Evolutionary conservation across 352 stramenopile species (phyloP).

Genomic region (Globisporangium camurandrum): DNA sequence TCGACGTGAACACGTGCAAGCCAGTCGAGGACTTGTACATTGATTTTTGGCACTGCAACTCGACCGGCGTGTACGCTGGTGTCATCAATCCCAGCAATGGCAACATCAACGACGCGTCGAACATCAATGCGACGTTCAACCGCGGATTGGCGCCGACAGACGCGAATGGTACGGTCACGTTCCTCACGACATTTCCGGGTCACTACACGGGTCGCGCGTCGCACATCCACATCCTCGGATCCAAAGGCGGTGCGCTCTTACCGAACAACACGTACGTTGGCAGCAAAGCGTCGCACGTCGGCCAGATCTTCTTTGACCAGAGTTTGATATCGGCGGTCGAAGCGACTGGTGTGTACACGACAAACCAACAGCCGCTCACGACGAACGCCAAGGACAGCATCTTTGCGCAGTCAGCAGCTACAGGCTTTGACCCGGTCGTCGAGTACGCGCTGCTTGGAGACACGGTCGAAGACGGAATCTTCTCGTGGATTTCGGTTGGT

Average conservation of each 20-base stretch:
- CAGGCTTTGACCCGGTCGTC: conserved; percentile 2
- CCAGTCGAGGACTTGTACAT: conserved; percentile 9
- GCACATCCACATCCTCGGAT: conserved; percentile 12
- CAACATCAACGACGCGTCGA: conserved; percentile 2
- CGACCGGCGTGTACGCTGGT: conserved; percentile 9
- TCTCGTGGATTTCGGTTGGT: conserved; percentile 7
- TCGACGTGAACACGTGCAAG: conserved; percentile 12
- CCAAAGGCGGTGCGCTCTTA: conserved; percentile 6
- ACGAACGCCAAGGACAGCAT: conserved; percentile 6
- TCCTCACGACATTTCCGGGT: conserved; percentile 11
- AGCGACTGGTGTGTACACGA: neutral
- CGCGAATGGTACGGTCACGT: conserved; percentile 1
- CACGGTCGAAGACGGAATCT: conserved; percentile 3
- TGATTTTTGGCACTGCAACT: conserved; percentile 13
- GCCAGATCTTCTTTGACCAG: no score
- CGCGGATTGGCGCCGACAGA: conserved; percentile 6
- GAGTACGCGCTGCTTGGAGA: conserved; percentile 6
- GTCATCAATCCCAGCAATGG: conserved; percentile 5
- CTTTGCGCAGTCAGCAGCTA: conserved; percentile 1
- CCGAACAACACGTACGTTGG: conserved; percentile 15
- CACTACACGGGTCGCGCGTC: conserved; percentile 10
- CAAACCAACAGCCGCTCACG: conserved; percentile 5
- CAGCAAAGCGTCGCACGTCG: no score
- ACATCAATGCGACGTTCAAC: conserved; percentile 9
- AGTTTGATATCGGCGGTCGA: conserved; percentile 4